Percentiles rank a stretch among this genome's conserved stretches.
These are phyloP conservation scores for Acacia crassicarpa DNA, from an alignment of 306 rosid species.

Conservation along the genomic window DNA sequence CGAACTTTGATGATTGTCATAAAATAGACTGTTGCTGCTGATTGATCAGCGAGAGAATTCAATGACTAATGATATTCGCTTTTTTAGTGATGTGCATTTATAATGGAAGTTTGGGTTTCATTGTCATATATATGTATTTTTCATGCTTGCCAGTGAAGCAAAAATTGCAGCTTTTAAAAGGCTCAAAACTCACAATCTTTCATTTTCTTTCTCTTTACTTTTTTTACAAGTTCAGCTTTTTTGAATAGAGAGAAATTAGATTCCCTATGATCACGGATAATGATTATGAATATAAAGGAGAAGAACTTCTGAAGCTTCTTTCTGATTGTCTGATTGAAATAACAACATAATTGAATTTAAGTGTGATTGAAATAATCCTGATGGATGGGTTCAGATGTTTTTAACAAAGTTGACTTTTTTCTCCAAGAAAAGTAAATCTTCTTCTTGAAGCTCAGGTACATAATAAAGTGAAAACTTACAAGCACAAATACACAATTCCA, in stretches of 20 bases:
- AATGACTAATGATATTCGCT: too few relatives aligned
- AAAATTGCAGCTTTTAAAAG: not conserved
- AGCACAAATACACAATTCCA: constrained; percentile 20
- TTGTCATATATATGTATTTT: constrained; percentile 22
- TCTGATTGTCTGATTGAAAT: not conserved
- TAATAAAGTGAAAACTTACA: not conserved
- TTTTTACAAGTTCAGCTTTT: not conserved
- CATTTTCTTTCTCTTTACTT: not conserved
- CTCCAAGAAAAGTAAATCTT: not conserved
- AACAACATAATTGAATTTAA: not conserved
- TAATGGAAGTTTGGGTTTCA: constrained; percentile 43
- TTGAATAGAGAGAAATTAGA: not conserved
- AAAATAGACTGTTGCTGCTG: too few relatives aligned
- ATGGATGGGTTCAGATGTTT: not conserved
- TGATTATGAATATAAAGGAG: not conserved
- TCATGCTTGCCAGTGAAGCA: constrained; percentile 28
- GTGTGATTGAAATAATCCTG: not conserved
- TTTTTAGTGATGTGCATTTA: not conserved
- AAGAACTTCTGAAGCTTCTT: not conserved
- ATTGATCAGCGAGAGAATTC: too few relatives aligned
- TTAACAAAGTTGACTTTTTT: constrained; percentile 20
- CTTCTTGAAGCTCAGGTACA: not conserved
- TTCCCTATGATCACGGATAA: not conserved
- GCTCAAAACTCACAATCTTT: not conserved
- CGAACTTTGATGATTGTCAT: too few relatives aligned